phyloP scores from a whole-genome alignment of 805 yeast genomes.

The Tetrapisispora nanseiensis region DNA sequence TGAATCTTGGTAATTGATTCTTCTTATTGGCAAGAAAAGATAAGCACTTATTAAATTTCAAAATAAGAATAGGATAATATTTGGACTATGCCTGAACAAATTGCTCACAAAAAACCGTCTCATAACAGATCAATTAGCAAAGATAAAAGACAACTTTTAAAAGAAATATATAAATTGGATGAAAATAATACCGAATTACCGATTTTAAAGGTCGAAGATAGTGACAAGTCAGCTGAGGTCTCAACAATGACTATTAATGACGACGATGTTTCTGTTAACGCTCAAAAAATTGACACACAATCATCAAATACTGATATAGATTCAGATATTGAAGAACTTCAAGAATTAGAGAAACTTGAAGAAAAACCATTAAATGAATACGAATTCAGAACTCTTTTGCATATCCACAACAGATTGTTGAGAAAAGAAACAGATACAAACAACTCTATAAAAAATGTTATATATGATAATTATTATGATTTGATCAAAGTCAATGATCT shows the following conservation, averaged over 20 bases:
- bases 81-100: slow-evolving; percentile 22
- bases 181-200: neutral
- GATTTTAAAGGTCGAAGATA: neutral
- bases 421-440: slow-evolving; percentile 24
- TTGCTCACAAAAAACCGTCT: slow-evolving; percentile 24
- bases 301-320: neutral
- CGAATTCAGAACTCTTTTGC: slow-evolving; percentile 18
- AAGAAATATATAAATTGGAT: slow-evolving; percentile 20
- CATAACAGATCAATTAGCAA: slow-evolving; percentile 13
- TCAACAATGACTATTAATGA: too few species aligned
- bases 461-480: slow-evolving; percentile 68
- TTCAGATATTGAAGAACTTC: neutral
- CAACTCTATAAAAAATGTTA: slow-evolving; percentile 53
- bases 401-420: slow-evolving; percentile 20
- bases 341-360: neutral
- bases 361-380: slow-evolving; percentile 9
- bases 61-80: neutral
- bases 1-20: neutral
- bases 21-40: too few species aligned
- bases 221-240: neutral
- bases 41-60: too few species aligned
- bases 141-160: slow-evolving; percentile 18
- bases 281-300: neutral
- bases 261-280: neutral
- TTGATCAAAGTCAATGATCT: slow-evolving; percentile 57